phyloP scores from a whole-genome alignment of 345 rosid genomes.

The Salix dunnii region DNA sequence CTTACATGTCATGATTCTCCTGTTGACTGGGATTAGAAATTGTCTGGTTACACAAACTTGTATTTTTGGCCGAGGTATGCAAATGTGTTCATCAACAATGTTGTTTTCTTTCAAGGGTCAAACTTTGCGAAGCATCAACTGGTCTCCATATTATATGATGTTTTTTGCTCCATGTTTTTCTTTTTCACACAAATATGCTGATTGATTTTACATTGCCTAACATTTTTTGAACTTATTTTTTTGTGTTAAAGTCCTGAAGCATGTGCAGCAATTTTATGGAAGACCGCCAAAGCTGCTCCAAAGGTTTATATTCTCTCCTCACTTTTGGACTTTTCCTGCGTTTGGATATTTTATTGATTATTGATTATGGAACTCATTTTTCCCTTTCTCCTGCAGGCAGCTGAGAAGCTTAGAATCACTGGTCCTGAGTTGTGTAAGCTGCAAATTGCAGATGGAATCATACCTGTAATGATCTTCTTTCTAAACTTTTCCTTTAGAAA shows the following conservation, averaged over 20 bases:
- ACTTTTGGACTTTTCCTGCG: conserved; percentile 11
- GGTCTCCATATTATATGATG: background rate
- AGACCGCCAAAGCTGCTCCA: conserved; percentile 86
- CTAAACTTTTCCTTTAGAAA: background rate
- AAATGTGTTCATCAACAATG: background rate
- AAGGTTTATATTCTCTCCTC: conserved; percentile 45
- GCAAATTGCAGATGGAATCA: conserved; percentile 77
- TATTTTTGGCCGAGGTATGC: background rate
- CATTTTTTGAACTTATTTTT: background rate
- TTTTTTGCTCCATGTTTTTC: background rate
- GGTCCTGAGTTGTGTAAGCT: conserved; percentile 65
- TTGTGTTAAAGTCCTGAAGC: conserved; percentile 81
- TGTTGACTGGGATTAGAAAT: background rate
- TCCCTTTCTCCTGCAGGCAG: conserved; percentile 51
- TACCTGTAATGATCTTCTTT: conserved; percentile 54
- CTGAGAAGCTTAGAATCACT: conserved; percentile 84
- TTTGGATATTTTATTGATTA: conserved; percentile 9
- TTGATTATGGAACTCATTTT: conserved; percentile 15
- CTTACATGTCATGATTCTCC: background rate
- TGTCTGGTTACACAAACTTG: background rate
- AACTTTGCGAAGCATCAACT: background rate
- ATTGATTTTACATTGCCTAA: background rate
- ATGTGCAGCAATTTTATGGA: conserved; percentile 95
- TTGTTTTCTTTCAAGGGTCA: background rate
- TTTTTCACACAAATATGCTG: background rate